Conservation (phyloP, 1,139 yeast genomes). For the Debaryomyces nepalensis region DNA sequence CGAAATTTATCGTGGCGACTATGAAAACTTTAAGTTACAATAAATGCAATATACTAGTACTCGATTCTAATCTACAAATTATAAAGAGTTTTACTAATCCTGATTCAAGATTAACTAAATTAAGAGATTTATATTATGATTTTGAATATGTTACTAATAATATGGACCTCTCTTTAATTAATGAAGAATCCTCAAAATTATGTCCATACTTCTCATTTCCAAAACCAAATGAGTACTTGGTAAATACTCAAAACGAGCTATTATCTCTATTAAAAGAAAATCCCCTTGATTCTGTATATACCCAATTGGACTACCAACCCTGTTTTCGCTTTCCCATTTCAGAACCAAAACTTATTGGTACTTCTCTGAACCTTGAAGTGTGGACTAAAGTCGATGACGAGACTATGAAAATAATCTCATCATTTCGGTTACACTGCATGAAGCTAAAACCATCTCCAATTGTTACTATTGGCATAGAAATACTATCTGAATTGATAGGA, state of each 20-base stretch:
- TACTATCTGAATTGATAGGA: constrained; percentile 53
- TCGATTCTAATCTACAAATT: neutral
- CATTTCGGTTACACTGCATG: constrained; percentile 48
- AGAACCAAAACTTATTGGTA: constrained; percentile 23
- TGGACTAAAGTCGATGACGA: constrained; percentile 50
- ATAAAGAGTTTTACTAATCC: neutral
- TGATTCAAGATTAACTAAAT: neutral
- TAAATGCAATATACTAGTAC: constrained; percentile 31
- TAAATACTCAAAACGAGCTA: constrained; percentile 11
- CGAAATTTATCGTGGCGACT: constrained; percentile 34
- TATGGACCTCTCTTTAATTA: constrained; percentile 16
- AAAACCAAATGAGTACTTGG: constrained; percentile 10
- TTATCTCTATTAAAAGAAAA: neutral
- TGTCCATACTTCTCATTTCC: constrained; percentile 14
- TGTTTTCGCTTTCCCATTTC: too few species aligned
- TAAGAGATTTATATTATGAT: constrained; percentile 23
- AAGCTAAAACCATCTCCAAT: constrained; percentile 30
- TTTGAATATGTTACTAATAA: constrained; percentile 22
- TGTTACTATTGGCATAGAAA: constrained; percentile 50
- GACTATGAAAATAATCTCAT: constrained; percentile 35
- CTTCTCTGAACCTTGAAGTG: constrained; percentile 39
- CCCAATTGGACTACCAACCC: too few species aligned
- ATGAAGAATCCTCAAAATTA: neutral
- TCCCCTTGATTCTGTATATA: too few species aligned
- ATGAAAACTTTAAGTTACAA: constrained; percentile 23